phyloP scores from a whole-genome alignment of 228 moss, liverwort and hornwort species.

The Sphagnum fallax region DNA sequence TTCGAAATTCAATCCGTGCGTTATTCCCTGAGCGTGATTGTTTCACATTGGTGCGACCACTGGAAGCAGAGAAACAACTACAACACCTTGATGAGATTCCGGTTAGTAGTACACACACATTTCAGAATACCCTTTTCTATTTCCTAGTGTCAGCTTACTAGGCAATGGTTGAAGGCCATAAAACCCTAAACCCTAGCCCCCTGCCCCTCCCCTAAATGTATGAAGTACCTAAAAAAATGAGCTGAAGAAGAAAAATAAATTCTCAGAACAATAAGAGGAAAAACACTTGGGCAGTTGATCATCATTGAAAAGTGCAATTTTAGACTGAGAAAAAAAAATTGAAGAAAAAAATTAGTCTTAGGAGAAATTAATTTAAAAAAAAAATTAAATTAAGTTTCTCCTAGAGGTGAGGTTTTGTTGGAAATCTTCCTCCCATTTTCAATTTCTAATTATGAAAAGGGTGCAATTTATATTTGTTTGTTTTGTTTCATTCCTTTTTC shows the following conservation, averaged over 20 bases:
- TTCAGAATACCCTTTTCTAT: not conserved
- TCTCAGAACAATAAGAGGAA: too few relatives aligned
- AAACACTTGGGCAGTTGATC: too few relatives aligned
- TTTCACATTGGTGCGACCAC: slow-evolving; percentile 74
- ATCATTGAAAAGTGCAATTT: too few relatives aligned
- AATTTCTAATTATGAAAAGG: not conserved
- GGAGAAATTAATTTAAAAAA: too few relatives aligned
- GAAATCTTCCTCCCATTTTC: not conserved
- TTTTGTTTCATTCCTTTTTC: too few relatives aligned
- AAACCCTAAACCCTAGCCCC: not conserved
- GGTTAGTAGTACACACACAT: slow-evolving; percentile 16
- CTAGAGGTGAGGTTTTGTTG: not conserved
- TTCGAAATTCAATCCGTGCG: slow-evolving; percentile 71
- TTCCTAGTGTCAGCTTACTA: not conserved
- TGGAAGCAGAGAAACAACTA: slow-evolving; percentile 64
- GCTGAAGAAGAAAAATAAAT: too few relatives aligned
- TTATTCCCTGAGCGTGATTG: slow-evolving; percentile 88
- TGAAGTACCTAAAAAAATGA: too few relatives aligned
- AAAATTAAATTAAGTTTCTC: not conserved
- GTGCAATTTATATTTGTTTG: too few relatives aligned
- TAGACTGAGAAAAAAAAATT: too few relatives aligned
- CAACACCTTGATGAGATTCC: slow-evolving; percentile 80
- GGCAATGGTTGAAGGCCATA: not conserved
- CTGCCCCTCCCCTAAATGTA: too few relatives aligned
- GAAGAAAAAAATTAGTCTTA: too few relatives aligned